These are phyloP conservation scores for Carpinus fangiana DNA, from an alignment of 306 rosid species.

Conservation along the genomic window DNA sequence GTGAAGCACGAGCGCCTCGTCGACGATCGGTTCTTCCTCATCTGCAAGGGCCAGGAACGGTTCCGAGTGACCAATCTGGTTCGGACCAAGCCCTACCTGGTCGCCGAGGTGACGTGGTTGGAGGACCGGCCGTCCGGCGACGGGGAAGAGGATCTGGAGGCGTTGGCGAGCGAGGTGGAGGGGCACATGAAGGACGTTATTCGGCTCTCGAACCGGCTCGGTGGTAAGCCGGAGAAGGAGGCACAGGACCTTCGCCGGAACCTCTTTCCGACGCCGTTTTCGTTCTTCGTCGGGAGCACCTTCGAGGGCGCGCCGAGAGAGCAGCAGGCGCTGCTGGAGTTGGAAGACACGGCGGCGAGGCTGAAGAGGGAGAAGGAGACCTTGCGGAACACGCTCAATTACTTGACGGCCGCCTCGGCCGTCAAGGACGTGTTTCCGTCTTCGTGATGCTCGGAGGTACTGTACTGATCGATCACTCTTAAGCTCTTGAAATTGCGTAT, in stretches of 20 bases:
- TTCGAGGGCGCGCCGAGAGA: conserved; percentile 98
- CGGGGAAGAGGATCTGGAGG: conserved; percentile 62
- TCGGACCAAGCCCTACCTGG: conserved; percentile 87
- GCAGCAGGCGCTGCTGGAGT: conserved; percentile 92
- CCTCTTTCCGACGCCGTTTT: conserved; percentile 89
- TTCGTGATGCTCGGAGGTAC: conserved; percentile 28
- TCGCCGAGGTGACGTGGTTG: conserved; percentile 84
- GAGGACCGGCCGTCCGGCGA: conserved; percentile 86
- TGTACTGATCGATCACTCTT: conserved; percentile 6
- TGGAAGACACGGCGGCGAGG: conserved; percentile 87
- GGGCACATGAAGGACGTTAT: conserved; percentile 89
- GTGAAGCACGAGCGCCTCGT: conserved; percentile 96
- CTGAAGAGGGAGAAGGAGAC: conserved; percentile 93
- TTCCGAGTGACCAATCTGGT: conserved; percentile 71
- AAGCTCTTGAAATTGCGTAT: conserved; percentile 7
- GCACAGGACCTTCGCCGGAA: conserved; percentile 87
- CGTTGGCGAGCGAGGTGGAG: conserved; percentile 80
- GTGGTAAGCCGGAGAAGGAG: conserved; percentile 94
- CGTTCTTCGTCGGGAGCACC: conserved; percentile 94
- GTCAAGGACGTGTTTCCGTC: conserved; percentile 94
- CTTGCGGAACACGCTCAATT: conserved; percentile 80
- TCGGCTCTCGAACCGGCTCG: conserved; percentile 79
- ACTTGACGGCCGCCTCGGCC: conserved; percentile 95
- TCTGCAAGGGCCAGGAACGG: conserved; percentile 96
- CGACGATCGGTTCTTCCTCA: conserved; percentile 89